A percentile compares a stretch with the other conserved stretches of the same genome.
Conservation (phyloP, 1,284 basidiomycete species). For the Puccinia horiana region DNA sequence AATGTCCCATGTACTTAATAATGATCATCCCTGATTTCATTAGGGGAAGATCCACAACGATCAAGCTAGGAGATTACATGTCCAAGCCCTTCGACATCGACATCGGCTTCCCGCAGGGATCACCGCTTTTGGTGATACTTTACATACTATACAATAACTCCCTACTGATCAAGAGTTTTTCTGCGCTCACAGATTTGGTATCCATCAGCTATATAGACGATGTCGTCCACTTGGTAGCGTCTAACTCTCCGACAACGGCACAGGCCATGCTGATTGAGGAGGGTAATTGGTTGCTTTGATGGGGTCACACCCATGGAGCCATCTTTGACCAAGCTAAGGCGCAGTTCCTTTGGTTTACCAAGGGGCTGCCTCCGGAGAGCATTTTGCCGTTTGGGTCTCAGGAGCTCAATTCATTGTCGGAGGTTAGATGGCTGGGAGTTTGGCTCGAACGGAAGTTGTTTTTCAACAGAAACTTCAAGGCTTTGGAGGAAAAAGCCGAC, state of each 20-base stretch:
- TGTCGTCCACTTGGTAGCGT: neutral
- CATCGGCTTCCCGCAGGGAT: neutral
- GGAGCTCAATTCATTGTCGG: neutral
- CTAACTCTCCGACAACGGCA: no score
- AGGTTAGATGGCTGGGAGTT: no score
- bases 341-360: no score
- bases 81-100: neutral
- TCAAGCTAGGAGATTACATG: neutral
- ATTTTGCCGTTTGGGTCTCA: neutral
- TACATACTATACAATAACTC: conserved; percentile 4
- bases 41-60: no score
- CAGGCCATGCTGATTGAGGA: neutral
- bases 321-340: conserved; percentile 12
- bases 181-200: neutral
- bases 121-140: neutral
- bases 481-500: no score
- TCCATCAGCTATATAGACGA: neutral
- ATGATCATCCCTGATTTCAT: neutral
- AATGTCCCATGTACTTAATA: neutral
- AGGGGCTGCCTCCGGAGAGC: neutral
- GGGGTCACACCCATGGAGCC: neutral
- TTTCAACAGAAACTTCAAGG: neutral
- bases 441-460: neutral
- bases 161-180: neutral
- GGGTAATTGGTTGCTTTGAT: neutral